Evolutionary conservation across 2,329 filamentous ascomycete species (phyloP).

Genomic region (Colletotrichum incanum): DNA sequence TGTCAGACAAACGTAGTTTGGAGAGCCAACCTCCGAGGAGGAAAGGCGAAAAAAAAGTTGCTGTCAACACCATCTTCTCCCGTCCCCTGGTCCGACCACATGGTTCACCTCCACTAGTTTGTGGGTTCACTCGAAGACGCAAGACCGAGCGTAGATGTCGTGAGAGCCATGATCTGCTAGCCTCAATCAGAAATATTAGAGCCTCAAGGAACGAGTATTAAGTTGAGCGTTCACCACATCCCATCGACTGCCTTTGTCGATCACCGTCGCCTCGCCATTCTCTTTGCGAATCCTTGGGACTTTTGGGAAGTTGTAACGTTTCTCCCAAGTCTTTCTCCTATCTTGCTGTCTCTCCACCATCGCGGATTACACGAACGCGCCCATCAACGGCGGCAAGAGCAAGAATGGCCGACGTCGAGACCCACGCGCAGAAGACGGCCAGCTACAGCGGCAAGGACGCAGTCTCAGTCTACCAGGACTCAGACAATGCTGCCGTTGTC

Average conservation of each 20-base stretch:
- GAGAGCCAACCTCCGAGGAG: slow-evolving; percentile 1
- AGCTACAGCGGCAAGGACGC: slow-evolving; percentile 45
- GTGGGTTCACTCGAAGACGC: slow-evolving; percentile 41
- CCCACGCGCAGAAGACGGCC: slow-evolving; percentile 41
- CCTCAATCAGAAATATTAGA: slow-evolving; percentile 31
- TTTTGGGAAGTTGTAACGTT: slow-evolving; percentile 12
- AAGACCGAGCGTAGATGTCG: slow-evolving; percentile 42
- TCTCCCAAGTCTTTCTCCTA: slow-evolving; percentile 12
- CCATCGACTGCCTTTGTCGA: slow-evolving; percentile 3
- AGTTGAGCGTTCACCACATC: slow-evolving; percentile 29
- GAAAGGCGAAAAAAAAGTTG: slow-evolving; percentile 7
- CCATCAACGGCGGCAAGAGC: slow-evolving; percentile 43
- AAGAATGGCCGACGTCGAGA: slow-evolving; percentile 49
- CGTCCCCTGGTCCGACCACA: slow-evolving; percentile 37
- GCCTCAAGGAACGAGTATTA: slow-evolving; percentile 36
- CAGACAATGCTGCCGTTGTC: slow-evolving; percentile 50
- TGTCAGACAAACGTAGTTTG: slow-evolving; percentile 3
- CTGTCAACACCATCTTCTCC: slow-evolving; percentile 38
- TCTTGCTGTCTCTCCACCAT: background rate
- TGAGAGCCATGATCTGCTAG: slow-evolving; percentile 40
- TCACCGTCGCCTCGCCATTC: slow-evolving; percentile 21
- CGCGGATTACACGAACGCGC: background rate
- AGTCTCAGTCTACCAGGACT: slow-evolving; percentile 45
- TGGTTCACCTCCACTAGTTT: slow-evolving; percentile 42
- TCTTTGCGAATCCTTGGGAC: slow-evolving; percentile 2